A percentile compares a stretch with the other conserved stretches of the same genome.
Evolutionary conservation across 768 basidiomycete genomes (phyloP).

Genomic region (Serendipita sp.): DNA sequence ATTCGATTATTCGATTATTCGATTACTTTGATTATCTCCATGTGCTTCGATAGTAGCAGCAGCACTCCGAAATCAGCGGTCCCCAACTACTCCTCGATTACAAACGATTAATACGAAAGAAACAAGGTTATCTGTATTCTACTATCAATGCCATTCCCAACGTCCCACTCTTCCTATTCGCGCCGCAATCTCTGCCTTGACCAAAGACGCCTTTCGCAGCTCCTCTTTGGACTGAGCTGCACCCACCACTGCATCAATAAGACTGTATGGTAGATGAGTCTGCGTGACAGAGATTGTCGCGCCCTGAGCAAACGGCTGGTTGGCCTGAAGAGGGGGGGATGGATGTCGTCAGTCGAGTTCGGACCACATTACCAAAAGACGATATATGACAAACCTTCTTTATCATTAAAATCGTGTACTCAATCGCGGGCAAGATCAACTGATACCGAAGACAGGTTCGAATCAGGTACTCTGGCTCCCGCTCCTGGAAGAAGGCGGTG

Average conservation of each 20-base stretch:
- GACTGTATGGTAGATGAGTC: constrained; percentile 70
- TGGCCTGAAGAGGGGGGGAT: constrained; percentile 2
- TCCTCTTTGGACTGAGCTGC: constrained; percentile 40
- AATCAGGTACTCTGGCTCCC: constrained; percentile 75
- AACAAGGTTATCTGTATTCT: not conserved
- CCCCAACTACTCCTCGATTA: too few species aligned
- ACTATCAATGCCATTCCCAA: not conserved
- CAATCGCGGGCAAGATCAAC: constrained; percentile 57
- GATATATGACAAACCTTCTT: constrained; percentile 38
- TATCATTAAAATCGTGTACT: constrained; percentile 53
- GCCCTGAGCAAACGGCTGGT: constrained; percentile 30
- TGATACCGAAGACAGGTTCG: constrained; percentile 65
- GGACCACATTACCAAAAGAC: not conserved
- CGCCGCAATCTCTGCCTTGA: not conserved
- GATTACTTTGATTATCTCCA: too few species aligned
- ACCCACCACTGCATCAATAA: constrained; percentile 67
- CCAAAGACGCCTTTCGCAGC: not conserved
- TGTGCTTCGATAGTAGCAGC: too few species aligned
- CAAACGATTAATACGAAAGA: too few species aligned
- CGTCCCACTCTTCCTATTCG: not conserved
- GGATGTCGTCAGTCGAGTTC: not conserved
- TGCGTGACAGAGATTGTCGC: constrained; percentile 36
- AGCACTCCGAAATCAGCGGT: too few species aligned
- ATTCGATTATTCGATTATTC: too few species aligned
- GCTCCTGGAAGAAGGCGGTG: constrained; percentile 50